Percentiles rank a stretch among this genome's conserved stretches.
These are phyloP conservation scores for Sporothrix brasiliensis DNA, from an alignment of 2,329 filamentous ascomycete species.

Conservation along the genomic window DNA sequence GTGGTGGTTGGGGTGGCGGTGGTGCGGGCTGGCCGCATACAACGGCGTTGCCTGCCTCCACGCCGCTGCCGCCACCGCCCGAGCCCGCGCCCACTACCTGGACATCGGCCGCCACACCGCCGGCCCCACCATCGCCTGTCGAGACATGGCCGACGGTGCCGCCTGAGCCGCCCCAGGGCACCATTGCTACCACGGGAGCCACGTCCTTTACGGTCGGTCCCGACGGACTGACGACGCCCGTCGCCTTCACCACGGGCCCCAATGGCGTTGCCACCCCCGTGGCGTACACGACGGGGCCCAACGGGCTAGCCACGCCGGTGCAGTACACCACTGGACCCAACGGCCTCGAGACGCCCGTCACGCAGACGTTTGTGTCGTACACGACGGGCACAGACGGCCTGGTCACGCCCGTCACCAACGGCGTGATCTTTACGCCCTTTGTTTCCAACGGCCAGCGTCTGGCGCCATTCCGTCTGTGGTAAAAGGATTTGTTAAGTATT, in stretches of 20 bases:
- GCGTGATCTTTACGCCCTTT: constrained; percentile 13
- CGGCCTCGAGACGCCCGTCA: constrained; percentile 21
- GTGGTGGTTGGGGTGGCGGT: background rate
- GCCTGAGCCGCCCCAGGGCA: too few relatives aligned
- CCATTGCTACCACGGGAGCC: background rate
- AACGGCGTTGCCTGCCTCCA: background rate
- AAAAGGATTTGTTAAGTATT: too few relatives aligned
- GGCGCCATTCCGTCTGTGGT: constrained; percentile 27
- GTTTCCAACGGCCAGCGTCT: constrained; percentile 15
- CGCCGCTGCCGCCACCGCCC: background rate
- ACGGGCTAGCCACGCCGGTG: constrained; percentile 26
- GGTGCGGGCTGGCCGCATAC: background rate
- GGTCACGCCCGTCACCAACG: constrained; percentile 26
- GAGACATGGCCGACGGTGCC: background rate
- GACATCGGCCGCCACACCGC: background rate
- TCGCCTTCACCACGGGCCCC: constrained; percentile 26
- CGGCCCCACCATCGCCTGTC: background rate
- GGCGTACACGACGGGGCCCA: constrained; percentile 27
- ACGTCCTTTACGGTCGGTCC: constrained; percentile 25
- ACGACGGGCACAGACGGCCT: constrained; percentile 28
- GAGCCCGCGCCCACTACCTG: background rate
- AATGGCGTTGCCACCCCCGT: constrained; percentile 30
- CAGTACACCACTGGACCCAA: constrained; percentile 10
- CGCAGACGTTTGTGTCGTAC: constrained; percentile 16
- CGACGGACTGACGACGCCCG: constrained; percentile 25